phyloP scores from a whole-genome alignment of 2,329 filamentous ascomycete species.

The Xylaria multiplex region DNA sequence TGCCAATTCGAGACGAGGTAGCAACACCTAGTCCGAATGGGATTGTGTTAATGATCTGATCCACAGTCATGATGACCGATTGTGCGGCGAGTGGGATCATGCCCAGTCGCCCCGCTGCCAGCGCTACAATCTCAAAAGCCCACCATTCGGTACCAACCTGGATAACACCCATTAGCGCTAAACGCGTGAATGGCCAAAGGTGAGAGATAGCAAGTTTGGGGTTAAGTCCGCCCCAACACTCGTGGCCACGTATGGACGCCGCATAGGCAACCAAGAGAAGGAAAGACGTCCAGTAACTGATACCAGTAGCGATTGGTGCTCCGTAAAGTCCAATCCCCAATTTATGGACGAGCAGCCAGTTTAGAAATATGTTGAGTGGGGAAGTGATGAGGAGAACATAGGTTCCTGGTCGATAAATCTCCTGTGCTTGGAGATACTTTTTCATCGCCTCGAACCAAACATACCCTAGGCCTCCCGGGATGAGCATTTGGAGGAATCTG shows the following conservation, averaged over 20 bases:
- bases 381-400: conserved; percentile 86
- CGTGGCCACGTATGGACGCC: conserved; percentile 73
- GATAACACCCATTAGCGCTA: conserved; percentile 79
- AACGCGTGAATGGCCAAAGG: conserved; percentile 74
- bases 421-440: conserved; percentile 87
- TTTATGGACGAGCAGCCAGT: conserved; percentile 81
- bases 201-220: conserved; percentile 72
- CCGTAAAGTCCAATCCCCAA: conserved; percentile 78
- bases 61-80: conserved; percentile 88
- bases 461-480: conserved; percentile 85
- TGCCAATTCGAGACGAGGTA: conserved; percentile 79
- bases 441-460: conserved; percentile 89
- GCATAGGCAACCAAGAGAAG: conserved; percentile 78
- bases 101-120: conserved; percentile 82
- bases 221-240: conserved; percentile 82
- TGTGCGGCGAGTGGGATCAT: conserved; percentile 84
- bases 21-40: conserved; percentile 89
- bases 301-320: conserved; percentile 82
- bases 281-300: conserved; percentile 89
- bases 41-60: conserved; percentile 85
- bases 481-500: conserved; percentile 76
- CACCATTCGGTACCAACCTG: conserved; percentile 94
- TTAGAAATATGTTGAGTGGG: conserved; percentile 81
- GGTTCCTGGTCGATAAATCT: conserved; percentile 81
- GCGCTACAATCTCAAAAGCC: conserved; percentile 90